Evolutionary conservation across 2,329 filamentous ascomycete genomes (phyloP).

Genomic region (Scytalidium lignicola): DNA sequence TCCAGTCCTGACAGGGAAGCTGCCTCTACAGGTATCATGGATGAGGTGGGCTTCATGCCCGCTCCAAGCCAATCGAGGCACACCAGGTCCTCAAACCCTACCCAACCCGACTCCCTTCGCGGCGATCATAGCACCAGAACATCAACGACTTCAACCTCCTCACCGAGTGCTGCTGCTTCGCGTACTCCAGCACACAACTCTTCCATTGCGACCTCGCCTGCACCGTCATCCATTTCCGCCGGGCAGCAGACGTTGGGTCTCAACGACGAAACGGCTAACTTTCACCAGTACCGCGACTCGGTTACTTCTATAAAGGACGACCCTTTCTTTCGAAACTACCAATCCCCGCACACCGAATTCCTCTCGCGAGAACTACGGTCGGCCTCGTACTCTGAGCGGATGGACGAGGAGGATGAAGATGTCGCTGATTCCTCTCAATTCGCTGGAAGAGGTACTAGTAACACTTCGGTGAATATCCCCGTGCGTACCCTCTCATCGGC

Average conservation of each 20-base stretch:
- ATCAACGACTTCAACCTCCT: slow-evolving; percentile 5
- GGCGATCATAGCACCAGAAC: slow-evolving; percentile 5
- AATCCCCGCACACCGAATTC: slow-evolving; percentile 30
- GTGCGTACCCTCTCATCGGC: slow-evolving; percentile 12
- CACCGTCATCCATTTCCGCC: slow-evolving; percentile 8
- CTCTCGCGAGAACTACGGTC: slow-evolving; percentile 27
- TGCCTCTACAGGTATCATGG: slow-evolving; percentile 6
- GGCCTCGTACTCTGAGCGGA: slow-evolving; percentile 15
- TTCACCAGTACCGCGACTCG: slow-evolving; percentile 37
- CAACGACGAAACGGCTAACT: slow-evolving; percentile 16
- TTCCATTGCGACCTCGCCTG: slow-evolving; percentile 14
- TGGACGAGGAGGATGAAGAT: slow-evolving; percentile 10
- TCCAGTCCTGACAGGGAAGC: neutral
- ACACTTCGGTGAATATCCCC: slow-evolving; percentile 18
- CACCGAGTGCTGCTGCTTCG: slow-evolving; percentile 9
- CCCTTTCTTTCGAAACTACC: slow-evolving; percentile 47
- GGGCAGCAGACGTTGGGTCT: slow-evolving; percentile 6
- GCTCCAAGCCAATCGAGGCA: slow-evolving; percentile 3
- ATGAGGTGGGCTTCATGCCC: slow-evolving; percentile 11
- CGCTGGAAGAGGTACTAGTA: slow-evolving; percentile 9
- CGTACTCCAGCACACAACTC: slow-evolving; percentile 6
- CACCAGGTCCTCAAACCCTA: slow-evolving; percentile 2
- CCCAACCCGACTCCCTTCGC: slow-evolving; percentile 3
- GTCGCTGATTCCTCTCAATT: slow-evolving; percentile 11
- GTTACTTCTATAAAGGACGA: slow-evolving; percentile 50